Conservation (phyloP, 2,329 filamentous ascomycete species). For the Cercospora berteroae region DNA sequence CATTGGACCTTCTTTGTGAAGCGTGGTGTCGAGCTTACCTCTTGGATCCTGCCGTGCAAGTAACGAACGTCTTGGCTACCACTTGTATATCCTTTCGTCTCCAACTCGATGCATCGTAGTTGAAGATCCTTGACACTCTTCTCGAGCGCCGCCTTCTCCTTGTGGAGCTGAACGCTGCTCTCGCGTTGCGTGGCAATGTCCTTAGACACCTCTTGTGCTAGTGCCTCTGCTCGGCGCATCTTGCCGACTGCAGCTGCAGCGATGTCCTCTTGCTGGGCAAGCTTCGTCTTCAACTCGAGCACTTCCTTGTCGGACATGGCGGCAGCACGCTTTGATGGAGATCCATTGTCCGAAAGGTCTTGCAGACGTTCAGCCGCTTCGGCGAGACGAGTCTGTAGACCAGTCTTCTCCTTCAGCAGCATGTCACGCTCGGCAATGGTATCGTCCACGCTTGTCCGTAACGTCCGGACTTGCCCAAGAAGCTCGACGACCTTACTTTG, state of each 20-base stretch:
- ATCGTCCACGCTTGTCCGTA: slow-evolving; percentile 83
- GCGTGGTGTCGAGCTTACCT: slow-evolving; percentile 59
- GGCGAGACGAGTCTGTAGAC: slow-evolving; percentile 76
- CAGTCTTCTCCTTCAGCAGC: slow-evolving; percentile 83
- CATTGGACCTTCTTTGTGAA: neutral
- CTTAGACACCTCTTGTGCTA: slow-evolving; percentile 86
- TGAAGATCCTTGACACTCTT: slow-evolving; percentile 89
- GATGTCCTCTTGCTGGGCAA: slow-evolving; percentile 92
- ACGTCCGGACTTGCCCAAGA: slow-evolving; percentile 80
- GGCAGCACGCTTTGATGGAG: slow-evolving; percentile 82
- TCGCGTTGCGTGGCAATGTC: slow-evolving; percentile 87
- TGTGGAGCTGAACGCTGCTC: slow-evolving; percentile 74
- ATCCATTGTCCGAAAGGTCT: slow-evolving; percentile 74
- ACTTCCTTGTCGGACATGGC: slow-evolving; percentile 86
- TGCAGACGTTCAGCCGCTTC: slow-evolving; percentile 88
- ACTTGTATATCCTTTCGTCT: slow-evolving; percentile 95
- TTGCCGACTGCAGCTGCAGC: slow-evolving; percentile 89
- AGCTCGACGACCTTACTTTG: slow-evolving; percentile 90
- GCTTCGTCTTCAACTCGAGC: slow-evolving; percentile 79
- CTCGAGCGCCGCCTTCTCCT: slow-evolving; percentile 85
- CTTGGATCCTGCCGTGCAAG: slow-evolving; percentile 88
- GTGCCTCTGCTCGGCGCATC: slow-evolving; percentile 89
- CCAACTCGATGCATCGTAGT: slow-evolving; percentile 83
- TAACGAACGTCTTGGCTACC: slow-evolving; percentile 95
- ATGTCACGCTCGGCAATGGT: slow-evolving; percentile 79